Evolutionary conservation across 2,329 filamentous ascomycete species (phyloP).

Genomic region (Sphaerulina musiva): DNA sequence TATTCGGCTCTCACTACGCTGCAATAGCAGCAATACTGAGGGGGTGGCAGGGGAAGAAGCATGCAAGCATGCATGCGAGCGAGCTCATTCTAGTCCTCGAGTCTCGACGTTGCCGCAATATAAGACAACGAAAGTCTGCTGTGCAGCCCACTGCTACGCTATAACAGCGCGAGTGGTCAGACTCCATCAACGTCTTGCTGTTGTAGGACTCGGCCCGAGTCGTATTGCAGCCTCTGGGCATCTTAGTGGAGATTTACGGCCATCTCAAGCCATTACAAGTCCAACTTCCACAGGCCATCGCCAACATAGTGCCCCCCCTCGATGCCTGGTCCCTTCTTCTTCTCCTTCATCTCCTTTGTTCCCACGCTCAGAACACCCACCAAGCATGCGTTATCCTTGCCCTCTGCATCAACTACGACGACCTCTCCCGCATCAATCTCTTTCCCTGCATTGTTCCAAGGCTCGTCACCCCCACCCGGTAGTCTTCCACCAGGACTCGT

Average conservation of each 20-base stretch:
- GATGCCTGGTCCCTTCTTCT: constrained; percentile 89
- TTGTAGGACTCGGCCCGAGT: no score
- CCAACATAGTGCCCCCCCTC: constrained; percentile 91
- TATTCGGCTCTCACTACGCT: no score
- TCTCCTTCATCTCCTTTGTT: constrained; percentile 86
- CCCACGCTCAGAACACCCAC: constrained; percentile 77
- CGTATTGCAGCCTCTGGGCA: neutral
- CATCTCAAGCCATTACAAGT: constrained; percentile 31
- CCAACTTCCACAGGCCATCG: constrained; percentile 83
- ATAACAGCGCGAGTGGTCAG: no score
- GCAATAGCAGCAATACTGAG: no score
- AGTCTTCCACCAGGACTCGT: constrained; percentile 76
- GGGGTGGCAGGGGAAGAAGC: no score
- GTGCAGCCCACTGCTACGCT: no score
- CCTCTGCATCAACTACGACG: constrained; percentile 85
- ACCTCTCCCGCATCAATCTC: constrained; percentile 75
- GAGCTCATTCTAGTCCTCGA: no score
- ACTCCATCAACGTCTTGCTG: no score
- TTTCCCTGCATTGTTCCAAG: constrained; percentile 48
- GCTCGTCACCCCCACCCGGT: constrained; percentile 48
- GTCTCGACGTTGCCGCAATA: no score
- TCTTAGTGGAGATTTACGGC: neutral
- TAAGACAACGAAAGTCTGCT: no score
- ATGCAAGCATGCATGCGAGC: no score
- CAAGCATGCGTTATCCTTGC: constrained; percentile 84